These are phyloP conservation scores for Agrocybe praecox DNA, from an alignment of 768 basidiomycete species.

Conservation along the genomic window DNA sequence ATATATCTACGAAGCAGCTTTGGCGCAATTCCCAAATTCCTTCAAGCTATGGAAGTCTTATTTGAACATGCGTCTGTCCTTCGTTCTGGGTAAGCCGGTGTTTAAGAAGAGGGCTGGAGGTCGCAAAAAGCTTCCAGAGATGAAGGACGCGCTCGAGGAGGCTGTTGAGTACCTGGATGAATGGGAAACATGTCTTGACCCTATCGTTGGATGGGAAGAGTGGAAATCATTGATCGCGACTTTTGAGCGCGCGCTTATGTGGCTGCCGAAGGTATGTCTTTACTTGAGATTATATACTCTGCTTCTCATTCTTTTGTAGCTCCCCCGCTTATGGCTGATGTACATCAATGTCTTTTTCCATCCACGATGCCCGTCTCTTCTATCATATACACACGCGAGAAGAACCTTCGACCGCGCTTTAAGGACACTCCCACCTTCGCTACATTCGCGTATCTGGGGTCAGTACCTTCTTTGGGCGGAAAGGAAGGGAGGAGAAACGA, in stretches of 20 bases:
- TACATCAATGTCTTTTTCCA: conserved; percentile 92
- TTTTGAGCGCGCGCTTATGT: conserved; percentile 93
- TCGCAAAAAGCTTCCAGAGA: conserved; percentile 89
- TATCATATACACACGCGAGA: conserved; percentile 90
- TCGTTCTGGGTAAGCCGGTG: conserved; percentile 78
- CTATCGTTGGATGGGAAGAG: conserved; percentile 93
- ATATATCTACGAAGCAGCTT: conserved; percentile 93
- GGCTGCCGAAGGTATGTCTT: conserved; percentile 80
- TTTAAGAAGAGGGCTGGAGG: conserved; percentile 81
- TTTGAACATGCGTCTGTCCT: conserved; percentile 78
- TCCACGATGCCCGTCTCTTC: conserved; percentile 79
- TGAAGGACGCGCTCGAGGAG: conserved; percentile 88
- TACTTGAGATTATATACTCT: background rate
- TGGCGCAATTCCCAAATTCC: conserved; percentile 82
- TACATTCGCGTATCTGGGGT: conserved; percentile 92
- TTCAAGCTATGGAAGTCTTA: conserved; percentile 98
- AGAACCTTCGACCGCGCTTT: conserved; percentile 93
- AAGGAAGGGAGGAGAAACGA: conserved; percentile 73
- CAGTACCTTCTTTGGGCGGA: conserved; percentile 94
- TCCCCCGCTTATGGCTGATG: conserved; percentile 93
- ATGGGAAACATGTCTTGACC: conserved; percentile 88
- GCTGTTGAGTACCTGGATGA: conserved; percentile 78
- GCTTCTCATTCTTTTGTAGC: conserved; percentile 42
- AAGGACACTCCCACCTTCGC: conserved; percentile 89
- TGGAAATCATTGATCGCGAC: conserved; percentile 89